Evolutionary conservation across 2,329 filamentous ascomycete genomes (phyloP), one percentile per base, ranked within the genome.

Genomic region (Aspergillus novoparasiticus): DNA sequence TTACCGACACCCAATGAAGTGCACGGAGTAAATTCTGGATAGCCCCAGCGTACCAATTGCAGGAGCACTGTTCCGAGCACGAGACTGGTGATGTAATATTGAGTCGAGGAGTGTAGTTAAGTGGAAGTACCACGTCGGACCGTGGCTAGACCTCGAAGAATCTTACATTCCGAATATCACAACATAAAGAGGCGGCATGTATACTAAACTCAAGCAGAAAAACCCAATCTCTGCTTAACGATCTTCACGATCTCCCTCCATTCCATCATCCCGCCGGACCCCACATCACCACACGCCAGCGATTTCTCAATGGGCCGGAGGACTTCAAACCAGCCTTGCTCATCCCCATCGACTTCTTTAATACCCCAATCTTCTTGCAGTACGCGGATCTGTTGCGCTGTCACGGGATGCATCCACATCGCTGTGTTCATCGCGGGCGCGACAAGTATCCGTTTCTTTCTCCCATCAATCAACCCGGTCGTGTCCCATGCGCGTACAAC

Each of bases 401-500:
- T 97, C 53, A 96, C 81, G 2, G 93, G 94, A 74, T 97, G 93
- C 60, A 84, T 82, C 90, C 91, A 96, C 94, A 97, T 97, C 4
- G 89, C 88, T 28, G 88, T 93, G 76, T 97, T 97, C 92, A 97
- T 96, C 34, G 90, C 89, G 1, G 90, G 89, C 2, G 91, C 91
- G 0, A 94, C 90, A 1, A 95, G 72, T 41, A 96, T 92, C 66
- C 83, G 90, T 75, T 84, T 87, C 30, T 60, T 66, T 14, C 57
- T 41, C 46, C 68, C 73, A 54, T 90, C 88, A 8, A 90, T 79
- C 19, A 83, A 74, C 0, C 88, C 87, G n/a, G 83, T 84, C 0
- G 88, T 89, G 77, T 98, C 94, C 95, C 94, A 99, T 0, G 94
- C 94, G 23, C 94, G 84, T 43, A 95, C 84, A 0, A 95, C 90